Base-by-base conservation (phyloP, 371 early-diverging fungal species). In the Mortierella sp. region DNA sequence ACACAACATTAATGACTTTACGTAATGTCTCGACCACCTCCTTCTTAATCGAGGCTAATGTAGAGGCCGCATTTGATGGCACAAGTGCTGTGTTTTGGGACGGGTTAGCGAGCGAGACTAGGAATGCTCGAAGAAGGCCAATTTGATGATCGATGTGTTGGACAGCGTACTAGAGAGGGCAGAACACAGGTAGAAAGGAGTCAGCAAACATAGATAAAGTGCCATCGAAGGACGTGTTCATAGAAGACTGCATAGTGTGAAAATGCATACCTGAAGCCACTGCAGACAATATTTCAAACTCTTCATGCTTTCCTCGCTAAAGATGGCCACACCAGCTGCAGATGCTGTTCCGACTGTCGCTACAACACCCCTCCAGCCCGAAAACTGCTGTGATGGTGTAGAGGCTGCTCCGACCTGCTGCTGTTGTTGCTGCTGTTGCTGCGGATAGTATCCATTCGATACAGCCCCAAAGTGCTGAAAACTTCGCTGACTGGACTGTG, bases 11-110 rank as follows among this genome's bases (percentile, higher is more conserved):
- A 3, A 97, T 93, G 3, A 95, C 97, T 49, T 90, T 90, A 41
- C 95, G 87, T n/a, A 97, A 80, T 0, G 96, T 95, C 56, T 90
- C 90, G 0, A 95, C 91, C 2, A 97, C 89, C 69, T 97, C 97
- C 32, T 87, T 87, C 65, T 91, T 91, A 55, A 94, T 89, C 8
- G 80, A 60, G 0, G 85, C 83, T n/a, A 95, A 68, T 2, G 82
- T 82, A 7, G 82, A 76, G 3, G 81, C 59, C 0, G 81, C 64
- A 4, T 67, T 60, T 9, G 78, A 61, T 15, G 78, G 78, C 14
- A 72, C 61, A 56, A 72, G 26, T 12, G 59, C 78, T 8, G 69
- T 70, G 42, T 46, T 66, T n/a, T 65, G 50, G 3, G 65, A 72
- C 17, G 75, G 79, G 7, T 79, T 80, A 42, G 89, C 84, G 50